Conservation (phyloP, 2,329 filamentous ascomycete species). For the Nigrospora sphaerica region DNA sequence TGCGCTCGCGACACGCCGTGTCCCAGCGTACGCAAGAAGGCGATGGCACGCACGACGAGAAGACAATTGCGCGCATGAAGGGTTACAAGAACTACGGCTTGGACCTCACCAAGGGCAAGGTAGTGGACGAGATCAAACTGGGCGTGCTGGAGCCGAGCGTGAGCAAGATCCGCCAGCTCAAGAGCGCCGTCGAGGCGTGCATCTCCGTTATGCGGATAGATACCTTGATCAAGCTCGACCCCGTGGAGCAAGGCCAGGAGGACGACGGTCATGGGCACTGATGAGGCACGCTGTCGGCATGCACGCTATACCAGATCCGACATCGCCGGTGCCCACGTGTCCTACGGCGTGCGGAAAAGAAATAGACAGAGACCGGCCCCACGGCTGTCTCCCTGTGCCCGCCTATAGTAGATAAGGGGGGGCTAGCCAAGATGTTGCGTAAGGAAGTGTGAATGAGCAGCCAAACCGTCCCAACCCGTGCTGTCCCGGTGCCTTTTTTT, state of each 20-base stretch:
- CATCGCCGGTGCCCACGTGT: too few relatives aligned
- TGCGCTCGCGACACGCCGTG: slow-evolving; percentile 87
- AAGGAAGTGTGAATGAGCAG: too few relatives aligned
- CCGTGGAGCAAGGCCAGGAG: slow-evolving; percentile 66
- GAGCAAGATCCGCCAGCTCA: slow-evolving; percentile 96
- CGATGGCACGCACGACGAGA: slow-evolving; percentile 80
- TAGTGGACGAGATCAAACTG: slow-evolving; percentile 88
- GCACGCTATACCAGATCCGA: too few relatives aligned
- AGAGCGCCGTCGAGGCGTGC: slow-evolving; percentile 96
- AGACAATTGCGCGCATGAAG: slow-evolving; percentile 86
- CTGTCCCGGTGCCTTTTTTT: too few relatives aligned
- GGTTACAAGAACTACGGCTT: slow-evolving; percentile 98
- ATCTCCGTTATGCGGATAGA: slow-evolving; percentile 99
- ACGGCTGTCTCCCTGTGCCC: too few relatives aligned
- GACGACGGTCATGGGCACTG: slow-evolving; percentile 85
- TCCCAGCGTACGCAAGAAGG: slow-evolving; percentile 87
- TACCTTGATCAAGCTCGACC: slow-evolving; percentile 96
- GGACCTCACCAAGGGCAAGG: slow-evolving; percentile 81
- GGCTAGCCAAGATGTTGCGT: too few relatives aligned
- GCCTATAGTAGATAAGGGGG: too few relatives aligned
- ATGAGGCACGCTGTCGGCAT: background rate
- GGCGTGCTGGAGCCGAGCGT: slow-evolving; percentile 95
- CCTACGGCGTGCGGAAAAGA: too few relatives aligned
- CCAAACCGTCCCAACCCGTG: too few relatives aligned
- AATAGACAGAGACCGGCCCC: too few relatives aligned